phyloP scores from a whole-genome alignment of 164 flowering plant genomes.

The Vitis rupestris region DNA sequence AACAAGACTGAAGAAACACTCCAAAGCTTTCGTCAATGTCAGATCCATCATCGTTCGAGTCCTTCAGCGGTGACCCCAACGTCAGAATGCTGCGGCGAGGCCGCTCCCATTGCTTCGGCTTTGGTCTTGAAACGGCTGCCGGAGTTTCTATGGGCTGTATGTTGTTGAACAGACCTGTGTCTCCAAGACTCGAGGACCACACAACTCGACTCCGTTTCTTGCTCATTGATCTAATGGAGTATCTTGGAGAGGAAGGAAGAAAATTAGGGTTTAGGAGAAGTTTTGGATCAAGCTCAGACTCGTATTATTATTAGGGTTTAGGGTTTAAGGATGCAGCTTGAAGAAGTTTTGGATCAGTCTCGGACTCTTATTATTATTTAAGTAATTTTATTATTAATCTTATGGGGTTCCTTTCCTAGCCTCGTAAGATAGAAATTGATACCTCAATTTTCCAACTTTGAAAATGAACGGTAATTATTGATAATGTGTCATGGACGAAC shows the following conservation, averaged over 20 bases:
- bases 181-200: slow-evolving; percentile 20
- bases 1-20: slow-evolving; percentile 19
- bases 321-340: neutral
- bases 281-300: neutral
- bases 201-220: slow-evolving; percentile 7
- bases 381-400: no score
- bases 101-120: neutral
- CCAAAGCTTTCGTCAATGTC: slow-evolving; percentile 6
- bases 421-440: no score
- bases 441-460: no score
- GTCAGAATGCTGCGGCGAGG: neutral
- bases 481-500: no score
- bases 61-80: slow-evolving; percentile 13
- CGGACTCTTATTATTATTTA: neutral
- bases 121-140: neutral
- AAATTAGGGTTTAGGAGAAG: neutral
- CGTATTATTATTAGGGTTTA: neutral
- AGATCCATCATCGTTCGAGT: neutral
- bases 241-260: no score
- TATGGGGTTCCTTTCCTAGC: no score
- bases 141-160: slow-evolving; percentile 1
- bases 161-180: slow-evolving; percentile 4
- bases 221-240: slow-evolving; percentile 10
- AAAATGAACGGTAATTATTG: no score
- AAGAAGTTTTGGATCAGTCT: neutral